These are phyloP conservation scores for Ophiocordyceps camponoti-floridani DNA, from an alignment of 2,329 filamentous ascomycete genomes.

Conservation along the genomic window DNA sequence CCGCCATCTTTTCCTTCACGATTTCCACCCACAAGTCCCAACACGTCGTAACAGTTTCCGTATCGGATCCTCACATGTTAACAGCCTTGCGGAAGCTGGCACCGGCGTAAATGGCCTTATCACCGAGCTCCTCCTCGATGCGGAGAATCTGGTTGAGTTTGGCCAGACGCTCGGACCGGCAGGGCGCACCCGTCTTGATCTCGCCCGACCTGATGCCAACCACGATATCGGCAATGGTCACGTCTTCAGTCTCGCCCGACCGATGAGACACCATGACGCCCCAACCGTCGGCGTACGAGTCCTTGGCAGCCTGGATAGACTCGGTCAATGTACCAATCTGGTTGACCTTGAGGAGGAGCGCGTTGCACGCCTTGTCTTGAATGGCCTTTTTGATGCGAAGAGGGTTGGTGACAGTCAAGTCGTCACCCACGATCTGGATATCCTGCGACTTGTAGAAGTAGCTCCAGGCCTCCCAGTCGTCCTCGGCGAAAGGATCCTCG, in stretches of 20 bases:
- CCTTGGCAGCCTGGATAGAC: conserved; percentile 98
- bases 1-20: no score
- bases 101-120: conserved; percentile 81
- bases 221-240: conserved; percentile 95
- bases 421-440: conserved; percentile 97
- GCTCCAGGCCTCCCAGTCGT: conserved; percentile 99
- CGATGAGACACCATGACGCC: conserved; percentile 99
- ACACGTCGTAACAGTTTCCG: no score
- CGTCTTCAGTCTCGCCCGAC: conserved; percentile 98
- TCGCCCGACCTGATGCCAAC: conserved; percentile 92
- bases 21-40: no score
- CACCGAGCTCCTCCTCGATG: conserved; percentile 96
- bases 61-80: conserved; percentile 46
- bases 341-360: conserved; percentile 98
- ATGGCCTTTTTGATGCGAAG: conserved; percentile 99
- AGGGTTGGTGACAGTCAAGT: conserved; percentile 98
- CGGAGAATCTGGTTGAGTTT: conserved; percentile 99
- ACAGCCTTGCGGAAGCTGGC: conserved; percentile 81
- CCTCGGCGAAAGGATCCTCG: conserved; percentile 98
- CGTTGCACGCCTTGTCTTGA: conserved; percentile 96
- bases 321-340: conserved; percentile 98
- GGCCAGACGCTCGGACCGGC: conserved; percentile 91
- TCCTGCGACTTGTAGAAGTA: conserved; percentile 99
- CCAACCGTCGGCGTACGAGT: conserved; percentile 90
- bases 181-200: conserved; percentile 97